Percentiles rank a stretch among this genome's conserved stretches.
Evolutionary conservation across 2,329 filamentous ascomycete genomes (phyloP).

Genomic region (Chrysosporium keratinophilum): DNA sequence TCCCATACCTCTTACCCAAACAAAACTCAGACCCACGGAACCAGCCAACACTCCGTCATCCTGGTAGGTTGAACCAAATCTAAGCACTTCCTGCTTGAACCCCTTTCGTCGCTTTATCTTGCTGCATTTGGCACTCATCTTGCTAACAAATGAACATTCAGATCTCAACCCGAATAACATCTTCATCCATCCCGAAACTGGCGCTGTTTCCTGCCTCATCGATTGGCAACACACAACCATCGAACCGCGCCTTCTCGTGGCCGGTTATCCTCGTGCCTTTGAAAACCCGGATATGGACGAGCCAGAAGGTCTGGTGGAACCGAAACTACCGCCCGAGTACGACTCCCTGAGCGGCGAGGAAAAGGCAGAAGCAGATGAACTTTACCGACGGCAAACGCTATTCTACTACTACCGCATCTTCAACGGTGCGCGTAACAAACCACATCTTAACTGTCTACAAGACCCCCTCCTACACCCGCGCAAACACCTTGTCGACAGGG

Average conservation of each 20-base stretch:
- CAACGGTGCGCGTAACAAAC: slow-evolving; percentile 12
- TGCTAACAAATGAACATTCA: neutral
- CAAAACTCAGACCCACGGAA: neutral
- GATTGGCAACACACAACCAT: slow-evolving; percentile 16
- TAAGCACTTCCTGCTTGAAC: too few relatives aligned
- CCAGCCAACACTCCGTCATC: slow-evolving; percentile 17
- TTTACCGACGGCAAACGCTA: slow-evolving; percentile 13
- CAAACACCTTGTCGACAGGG: slow-evolving; percentile 11
- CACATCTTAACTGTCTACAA: slow-evolving; percentile 8
- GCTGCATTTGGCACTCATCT: neutral
- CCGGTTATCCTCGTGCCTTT: slow-evolving; percentile 14
- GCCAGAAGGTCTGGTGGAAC: slow-evolving; percentile 5
- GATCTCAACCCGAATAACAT: slow-evolving; percentile 15
- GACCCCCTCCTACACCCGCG: slow-evolving; percentile 12
- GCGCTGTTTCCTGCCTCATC: slow-evolving; percentile 13
- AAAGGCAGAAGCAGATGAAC: slow-evolving; percentile 14
- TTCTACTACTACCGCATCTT: slow-evolving; percentile 13
- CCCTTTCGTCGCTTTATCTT: too few relatives aligned
- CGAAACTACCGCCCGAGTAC: slow-evolving; percentile 11
- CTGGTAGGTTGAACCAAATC: slow-evolving; percentile 11
- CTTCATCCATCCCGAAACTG: slow-evolving; percentile 13
- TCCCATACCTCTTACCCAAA: slow-evolving; percentile 14
- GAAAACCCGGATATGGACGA: slow-evolving; percentile 12
- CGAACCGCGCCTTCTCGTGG: slow-evolving; percentile 13
- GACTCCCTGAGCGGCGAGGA: slow-evolving; percentile 8